A percentile compares a stretch with the other conserved stretches of the same genome.
These are phyloP conservation scores for Polytolypa hystricis DNA, from an alignment of 2,329 filamentous ascomycete species.

Conservation along the genomic window DNA sequence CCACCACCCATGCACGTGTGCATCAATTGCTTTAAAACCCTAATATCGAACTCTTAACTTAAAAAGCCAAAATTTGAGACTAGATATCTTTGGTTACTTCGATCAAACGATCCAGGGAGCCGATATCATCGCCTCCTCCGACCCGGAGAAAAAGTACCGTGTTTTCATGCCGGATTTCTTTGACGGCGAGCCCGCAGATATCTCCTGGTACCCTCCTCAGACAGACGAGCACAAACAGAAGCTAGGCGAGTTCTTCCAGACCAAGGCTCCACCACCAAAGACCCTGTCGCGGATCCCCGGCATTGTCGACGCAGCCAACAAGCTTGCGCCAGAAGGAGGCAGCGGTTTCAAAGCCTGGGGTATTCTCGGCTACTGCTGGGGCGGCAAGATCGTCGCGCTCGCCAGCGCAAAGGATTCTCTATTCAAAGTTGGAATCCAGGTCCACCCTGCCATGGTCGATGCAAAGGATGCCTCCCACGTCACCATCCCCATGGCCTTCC, in stretches of 20 bases:
- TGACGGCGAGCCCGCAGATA: slow-evolving; percentile 57
- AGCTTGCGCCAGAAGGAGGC: slow-evolving; percentile 28
- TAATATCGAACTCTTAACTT: neutral
- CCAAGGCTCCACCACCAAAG: slow-evolving; percentile 46
- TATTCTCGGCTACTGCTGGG: slow-evolving; percentile 49
- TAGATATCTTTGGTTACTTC: slow-evolving; percentile 55
- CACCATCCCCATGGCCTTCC: slow-evolving; percentile 42
- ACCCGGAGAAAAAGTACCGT: slow-evolving; percentile 63
- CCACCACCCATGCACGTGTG: neutral
- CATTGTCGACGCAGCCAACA: slow-evolving; percentile 44
- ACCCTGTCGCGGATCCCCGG: slow-evolving; percentile 45
- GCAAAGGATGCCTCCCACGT: slow-evolving; percentile 41
- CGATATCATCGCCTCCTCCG: slow-evolving; percentile 48
- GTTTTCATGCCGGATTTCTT: slow-evolving; percentile 93
- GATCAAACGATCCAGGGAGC: slow-evolving; percentile 52
- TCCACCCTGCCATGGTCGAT: slow-evolving; percentile 47
- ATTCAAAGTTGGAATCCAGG: slow-evolving; percentile 43
- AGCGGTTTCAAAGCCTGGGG: slow-evolving; percentile 43
- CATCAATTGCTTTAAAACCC: neutral
- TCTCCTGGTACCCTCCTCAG: slow-evolving; percentile 50
- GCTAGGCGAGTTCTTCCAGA: slow-evolving; percentile 48
- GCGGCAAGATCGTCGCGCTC: slow-evolving; percentile 40
- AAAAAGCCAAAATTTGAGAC: slow-evolving; percentile 1
- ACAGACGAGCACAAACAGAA: slow-evolving; percentile 50
- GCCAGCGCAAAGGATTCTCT: slow-evolving; percentile 34